Evolutionary conservation across 2,329 filamentous ascomycete genomes (phyloP), one percentile per base, ranked within the genome.

Genomic region (Endothia cerciana): DNA sequence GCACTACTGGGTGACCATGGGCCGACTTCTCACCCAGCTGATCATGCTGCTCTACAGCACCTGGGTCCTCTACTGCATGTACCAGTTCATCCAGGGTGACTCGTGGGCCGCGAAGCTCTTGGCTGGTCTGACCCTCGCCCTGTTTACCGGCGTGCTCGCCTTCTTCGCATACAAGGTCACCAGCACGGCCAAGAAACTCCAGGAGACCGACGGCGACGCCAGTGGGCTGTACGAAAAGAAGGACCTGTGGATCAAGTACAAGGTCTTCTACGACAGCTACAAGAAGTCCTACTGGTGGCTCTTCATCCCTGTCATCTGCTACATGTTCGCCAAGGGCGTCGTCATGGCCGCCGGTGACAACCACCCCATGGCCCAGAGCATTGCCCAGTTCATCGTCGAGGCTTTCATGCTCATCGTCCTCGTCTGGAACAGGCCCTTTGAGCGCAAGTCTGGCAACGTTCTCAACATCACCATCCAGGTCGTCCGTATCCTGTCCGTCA

Each of bases 241-340:
- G 82, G 87, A 91, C 66, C 89, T 90, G 49, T 97, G 95, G 94
- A 85, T 92, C 76, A 97, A 95, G 81, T 99, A 99, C 84, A 95
- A 92, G 73, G 84, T 97, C 69, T 98, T 99, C 81, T 99, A 99
- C 82, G 95, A 98, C 74, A 90, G 90, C 72, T 98, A 97, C 84
- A 93, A 93, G 81, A 93, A 91, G 78, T 88, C 89, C 72, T 97
- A 94, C 82, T 99, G 95, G 95, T 98, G 94, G 94, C 80, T 97
- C 30, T 98, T 99, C 75, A 85, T 98, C 17, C 95, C 95, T 0
- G 83, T 86, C 68, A 97, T 98, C 73, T 68, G 93, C 69, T 98
- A 98, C 82, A 91, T 94, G 82, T 93, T 97, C 74, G 89, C 88
- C 75, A 95, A 95, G 80, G 94, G 94, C 63, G 90, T 89, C 68